Base-by-base conservation (phyloP, 805 yeast genomes). In the Saturnispora sanitii region DNA sequence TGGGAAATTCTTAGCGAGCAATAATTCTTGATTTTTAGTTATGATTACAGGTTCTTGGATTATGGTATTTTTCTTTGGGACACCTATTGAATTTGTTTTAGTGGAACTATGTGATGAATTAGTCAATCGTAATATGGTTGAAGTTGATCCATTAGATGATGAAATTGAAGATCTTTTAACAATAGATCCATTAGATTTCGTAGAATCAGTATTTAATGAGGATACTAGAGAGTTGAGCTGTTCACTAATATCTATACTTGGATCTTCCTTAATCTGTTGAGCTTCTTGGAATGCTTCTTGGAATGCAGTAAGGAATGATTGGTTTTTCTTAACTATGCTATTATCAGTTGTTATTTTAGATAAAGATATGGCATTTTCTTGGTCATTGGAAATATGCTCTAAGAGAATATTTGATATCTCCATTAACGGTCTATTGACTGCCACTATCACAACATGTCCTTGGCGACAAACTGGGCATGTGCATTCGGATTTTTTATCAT, bases 1-100 rank as follows among this genome's bases (percentile, higher is more conserved):
- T 0, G 96, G 96, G 60, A 85, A 87, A 50, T 90, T 84, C 51
- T 78, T 81, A 5, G 79, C 77, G 56, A 79, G 85, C 40, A 77
- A 68, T 41, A 71, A 67, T 54, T 84, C 95, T 46, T 78, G 76
- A 36, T 53, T 54, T 7, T 22, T 17, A 4, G 37, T 20, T 9
- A 28, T 19, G 3, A 15, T 37, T 3, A 12, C 7, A 12, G n/a
- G 30, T 27, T 11, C 30, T n/a, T n/a, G n/a, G n/a, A 27, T 8
- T 12, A 12, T 8, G 27, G 27, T 12, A 8, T 25, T 25, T 25
- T 25, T 12, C 27, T 25, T 25, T 8, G 11, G 8, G 27, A 25
- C 27, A 25, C 11, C n/a, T 12, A 12, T 8, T 8, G 27, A 8
- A 8, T 25, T 25, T 25, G 8, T 12, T 12, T 25, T 25, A 25